Evolutionary conservation across 805 yeast species (phyloP), one percentile per base, ranked within the genome.

Genomic region (Clavispora santaluciae): DNA sequence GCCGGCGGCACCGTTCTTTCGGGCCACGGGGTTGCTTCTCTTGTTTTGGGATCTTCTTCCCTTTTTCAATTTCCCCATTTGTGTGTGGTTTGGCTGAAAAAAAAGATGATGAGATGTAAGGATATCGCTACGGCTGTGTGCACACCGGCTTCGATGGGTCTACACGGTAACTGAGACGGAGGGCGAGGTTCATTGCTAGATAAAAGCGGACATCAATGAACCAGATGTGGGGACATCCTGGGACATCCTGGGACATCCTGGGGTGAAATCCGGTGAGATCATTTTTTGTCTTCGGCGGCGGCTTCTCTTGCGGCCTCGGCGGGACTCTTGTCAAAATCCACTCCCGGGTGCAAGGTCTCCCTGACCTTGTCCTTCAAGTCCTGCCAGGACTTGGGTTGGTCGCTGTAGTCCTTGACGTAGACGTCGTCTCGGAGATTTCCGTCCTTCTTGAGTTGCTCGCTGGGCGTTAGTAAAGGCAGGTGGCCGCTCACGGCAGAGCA

Each of bases 21-120:
- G 53, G 24, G 57, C 59, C 6, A 68, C 42, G 4, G 74, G 74
- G 36, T 68, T 63, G 23, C 50, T 53, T 47, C 72, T 58, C 11
- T 65, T 59, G 35, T 54, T 56, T 40, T 61, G 60, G 42, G 56
- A 65, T 51, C 59, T 68, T 51, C 65, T 67, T 34, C 78, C 78
- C 59, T 78, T 83, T 72, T 82, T 85, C 30, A 85, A 73, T 62
- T 84, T 85, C 36, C 85, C 95, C 95, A 85, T 85, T n/a, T 33
- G 22, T 35, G 5, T 28, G 16, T 4, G 11, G 31, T 6, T 7
- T 15, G 13, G 31, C 18, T 15, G 31, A 28, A 28, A 28, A 28
- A 28, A 28, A 28, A 23, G 8, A 13, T 16, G 31, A 28, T 28
- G 31, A 28, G 31, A 28, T 28, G 31, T 28, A 28, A 15, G 31